Percentiles rank a stretch among this genome's conserved stretches.
Conservation (phyloP, 257 asterid genomes). For the Osmanthus fragrans region DNA sequence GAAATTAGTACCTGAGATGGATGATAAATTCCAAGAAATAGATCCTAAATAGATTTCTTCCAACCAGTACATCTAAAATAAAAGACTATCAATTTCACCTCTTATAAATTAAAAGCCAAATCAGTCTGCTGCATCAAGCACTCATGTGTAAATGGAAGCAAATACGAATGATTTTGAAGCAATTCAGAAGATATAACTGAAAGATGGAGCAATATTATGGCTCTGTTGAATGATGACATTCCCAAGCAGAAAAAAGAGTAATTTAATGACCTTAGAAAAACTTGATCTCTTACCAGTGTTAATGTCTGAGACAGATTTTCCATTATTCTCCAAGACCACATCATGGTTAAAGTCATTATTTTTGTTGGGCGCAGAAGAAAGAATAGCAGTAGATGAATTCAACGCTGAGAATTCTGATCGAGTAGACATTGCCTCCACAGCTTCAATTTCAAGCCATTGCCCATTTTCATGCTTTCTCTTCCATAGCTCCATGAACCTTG, state of each 20-base stretch:
- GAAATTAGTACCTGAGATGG: background rate
- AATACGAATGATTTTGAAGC: constrained; percentile 4
- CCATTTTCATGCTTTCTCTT: constrained; percentile 84
- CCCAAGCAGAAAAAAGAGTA: background rate
- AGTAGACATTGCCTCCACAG: constrained; percentile 58
- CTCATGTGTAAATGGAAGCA: constrained; percentile 11
- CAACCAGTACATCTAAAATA: background rate
- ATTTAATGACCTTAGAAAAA: constrained; percentile 11
- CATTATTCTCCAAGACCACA: constrained; percentile 47
- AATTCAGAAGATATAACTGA: constrained; percentile 14
- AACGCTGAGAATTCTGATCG: constrained; percentile 51
- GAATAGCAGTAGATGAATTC: constrained; percentile 64
- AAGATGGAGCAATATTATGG: constrained; percentile 12
- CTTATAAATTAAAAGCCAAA: background rate
- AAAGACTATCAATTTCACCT: background rate
- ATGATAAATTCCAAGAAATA: background rate
- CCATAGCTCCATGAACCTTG: constrained; percentile 75
- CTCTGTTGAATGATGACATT: background rate
- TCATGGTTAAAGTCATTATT: constrained; percentile 50
- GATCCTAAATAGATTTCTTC: background rate
- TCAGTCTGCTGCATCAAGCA: background rate
- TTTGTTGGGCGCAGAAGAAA: constrained; percentile 49
- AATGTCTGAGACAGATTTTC: constrained; percentile 39
- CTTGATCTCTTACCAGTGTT: constrained; percentile 48
- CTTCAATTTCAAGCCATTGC: constrained; percentile 87